Evolutionary conservation across 257 asterid genomes (phyloP).

Genomic region (Penstemon barbatus): DNA sequence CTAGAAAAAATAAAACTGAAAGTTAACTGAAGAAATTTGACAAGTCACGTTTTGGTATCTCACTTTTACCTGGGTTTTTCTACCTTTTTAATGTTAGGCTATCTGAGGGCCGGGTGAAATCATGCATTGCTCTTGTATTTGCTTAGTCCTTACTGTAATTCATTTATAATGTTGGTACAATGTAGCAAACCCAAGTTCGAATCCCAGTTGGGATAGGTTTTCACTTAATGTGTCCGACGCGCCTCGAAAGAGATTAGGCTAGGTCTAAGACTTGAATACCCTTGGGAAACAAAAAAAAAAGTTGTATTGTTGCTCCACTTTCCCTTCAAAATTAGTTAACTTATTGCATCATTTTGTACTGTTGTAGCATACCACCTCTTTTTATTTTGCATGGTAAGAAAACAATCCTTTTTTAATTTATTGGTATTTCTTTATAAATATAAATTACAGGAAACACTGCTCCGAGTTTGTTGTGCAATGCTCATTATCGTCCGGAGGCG

Average conservation of each 20-base stretch:
- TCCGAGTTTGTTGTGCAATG: constrained; percentile 92
- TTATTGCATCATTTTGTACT: not conserved
- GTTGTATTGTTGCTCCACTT: too few relatives aligned
- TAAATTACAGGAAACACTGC: constrained; percentile 73
- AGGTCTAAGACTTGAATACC: not conserved
- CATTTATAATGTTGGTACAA: not conserved
- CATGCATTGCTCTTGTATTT: not conserved
- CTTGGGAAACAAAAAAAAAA: not conserved
- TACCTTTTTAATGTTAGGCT: not conserved
- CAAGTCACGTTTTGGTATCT: not conserved
- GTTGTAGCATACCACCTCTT: not conserved
- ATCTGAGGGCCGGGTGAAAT: not conserved
- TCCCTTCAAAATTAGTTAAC: not conserved
- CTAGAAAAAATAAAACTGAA: not conserved
- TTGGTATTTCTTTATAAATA: too few relatives aligned
- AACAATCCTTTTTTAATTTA: not conserved
- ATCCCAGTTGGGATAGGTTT: too few relatives aligned
- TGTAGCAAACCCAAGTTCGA: too few relatives aligned
- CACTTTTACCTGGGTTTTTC: not conserved
- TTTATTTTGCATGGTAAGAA: not conserved
- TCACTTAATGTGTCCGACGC: too few relatives aligned
- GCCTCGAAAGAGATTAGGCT: too few relatives aligned
- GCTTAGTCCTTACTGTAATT: not conserved
- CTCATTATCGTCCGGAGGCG: constrained; percentile 82
- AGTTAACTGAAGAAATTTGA: not conserved